A percentile compares a stretch with the other conserved stretches of the same genome.
These are phyloP conservation scores for Microdochium nivale DNA, from an alignment of 2,329 filamentous ascomycete genomes.

Conservation along the genomic window DNA sequence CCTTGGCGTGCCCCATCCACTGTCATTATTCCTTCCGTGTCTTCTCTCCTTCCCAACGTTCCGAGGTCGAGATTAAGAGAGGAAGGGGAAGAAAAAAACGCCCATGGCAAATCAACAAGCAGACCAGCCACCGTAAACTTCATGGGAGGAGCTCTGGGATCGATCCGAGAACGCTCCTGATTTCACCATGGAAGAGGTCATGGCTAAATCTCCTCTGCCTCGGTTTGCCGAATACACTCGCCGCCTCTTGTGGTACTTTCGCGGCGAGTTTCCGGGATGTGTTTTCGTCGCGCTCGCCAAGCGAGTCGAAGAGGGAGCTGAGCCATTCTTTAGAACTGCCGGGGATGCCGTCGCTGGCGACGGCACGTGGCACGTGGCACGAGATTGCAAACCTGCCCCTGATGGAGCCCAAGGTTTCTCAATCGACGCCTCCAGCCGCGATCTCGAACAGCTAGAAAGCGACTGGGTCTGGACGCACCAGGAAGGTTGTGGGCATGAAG, in stretches of 20 bases:
- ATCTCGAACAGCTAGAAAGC: slow-evolving; percentile 14
- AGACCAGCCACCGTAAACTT: background rate
- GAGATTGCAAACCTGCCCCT: slow-evolving; percentile 14
- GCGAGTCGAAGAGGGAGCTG: background rate
- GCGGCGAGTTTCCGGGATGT: background rate
- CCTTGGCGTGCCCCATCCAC: background rate
- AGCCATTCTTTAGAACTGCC: background rate
- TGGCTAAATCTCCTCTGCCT: background rate
- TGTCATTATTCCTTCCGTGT: background rate
- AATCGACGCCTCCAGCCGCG: slow-evolving; percentile 10
- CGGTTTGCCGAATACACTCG: background rate
- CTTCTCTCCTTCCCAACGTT: background rate
- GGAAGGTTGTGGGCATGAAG: slow-evolving; percentile 6
- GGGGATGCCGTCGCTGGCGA: background rate
- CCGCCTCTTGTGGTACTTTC: background rate
- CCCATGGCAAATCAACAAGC: background rate
- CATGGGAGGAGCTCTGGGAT: background rate
- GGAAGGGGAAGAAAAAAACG: background rate
- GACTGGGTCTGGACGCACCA: slow-evolving; percentile 14
- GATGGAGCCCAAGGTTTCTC: slow-evolving; percentile 19
- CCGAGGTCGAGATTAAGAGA: background rate
- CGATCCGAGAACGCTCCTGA: background rate
- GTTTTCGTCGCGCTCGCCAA: background rate
- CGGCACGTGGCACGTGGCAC: slow-evolving; percentile 15
- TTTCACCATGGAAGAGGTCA: background rate